These are phyloP conservation scores for Penicillium sp. DNA, from an alignment of 2,329 filamentous ascomycete species.

Conservation along the genomic window DNA sequence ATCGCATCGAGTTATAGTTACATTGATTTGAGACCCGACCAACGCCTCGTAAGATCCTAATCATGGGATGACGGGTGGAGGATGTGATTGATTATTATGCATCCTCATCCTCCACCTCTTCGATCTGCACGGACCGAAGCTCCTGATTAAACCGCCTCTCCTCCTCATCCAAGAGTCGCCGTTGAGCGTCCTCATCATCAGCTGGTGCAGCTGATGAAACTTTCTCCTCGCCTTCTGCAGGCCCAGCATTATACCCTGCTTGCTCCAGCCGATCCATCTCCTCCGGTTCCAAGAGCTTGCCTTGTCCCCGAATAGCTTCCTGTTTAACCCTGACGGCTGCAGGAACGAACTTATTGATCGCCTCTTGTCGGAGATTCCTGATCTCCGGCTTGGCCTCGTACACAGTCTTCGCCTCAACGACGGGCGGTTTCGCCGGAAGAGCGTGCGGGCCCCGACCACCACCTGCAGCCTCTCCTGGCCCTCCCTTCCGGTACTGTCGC, in stretches of 20 bases:
- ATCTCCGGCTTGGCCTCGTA: slow-evolving; percentile 82
- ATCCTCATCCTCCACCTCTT: slow-evolving; percentile 61
- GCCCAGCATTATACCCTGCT: slow-evolving; percentile 55
- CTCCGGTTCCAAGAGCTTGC: slow-evolving; percentile 63
- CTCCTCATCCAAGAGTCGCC: too few relatives aligned
- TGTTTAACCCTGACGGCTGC: slow-evolving; percentile 71
- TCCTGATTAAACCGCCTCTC: slow-evolving; percentile 33
- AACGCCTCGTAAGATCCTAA: too few relatives aligned
- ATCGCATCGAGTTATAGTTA: too few relatives aligned
- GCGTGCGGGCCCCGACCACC: too few relatives aligned
- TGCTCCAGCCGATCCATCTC: slow-evolving; percentile 63
- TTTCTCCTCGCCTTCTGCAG: too few relatives aligned
- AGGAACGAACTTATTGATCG: slow-evolving; percentile 71
- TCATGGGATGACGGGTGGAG: too few relatives aligned
- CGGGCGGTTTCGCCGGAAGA: slow-evolving; percentile 43
- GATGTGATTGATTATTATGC: too few relatives aligned
- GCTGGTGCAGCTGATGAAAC: too few relatives aligned
- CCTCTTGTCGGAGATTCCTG: slow-evolving; percentile 76
- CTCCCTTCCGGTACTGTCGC: slow-evolving; percentile 33
- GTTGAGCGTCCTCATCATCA: too few relatives aligned
- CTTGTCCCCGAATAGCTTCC: slow-evolving; percentile 64
- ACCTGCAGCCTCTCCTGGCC: too few relatives aligned
- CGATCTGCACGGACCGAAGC: slow-evolving; percentile 50
- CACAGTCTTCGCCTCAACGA: slow-evolving; percentile 66
- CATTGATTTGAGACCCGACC: too few relatives aligned